Evolutionary conservation across 805 yeast species (phyloP).

Genomic region (Schwanniomyces yamadae): DNA sequence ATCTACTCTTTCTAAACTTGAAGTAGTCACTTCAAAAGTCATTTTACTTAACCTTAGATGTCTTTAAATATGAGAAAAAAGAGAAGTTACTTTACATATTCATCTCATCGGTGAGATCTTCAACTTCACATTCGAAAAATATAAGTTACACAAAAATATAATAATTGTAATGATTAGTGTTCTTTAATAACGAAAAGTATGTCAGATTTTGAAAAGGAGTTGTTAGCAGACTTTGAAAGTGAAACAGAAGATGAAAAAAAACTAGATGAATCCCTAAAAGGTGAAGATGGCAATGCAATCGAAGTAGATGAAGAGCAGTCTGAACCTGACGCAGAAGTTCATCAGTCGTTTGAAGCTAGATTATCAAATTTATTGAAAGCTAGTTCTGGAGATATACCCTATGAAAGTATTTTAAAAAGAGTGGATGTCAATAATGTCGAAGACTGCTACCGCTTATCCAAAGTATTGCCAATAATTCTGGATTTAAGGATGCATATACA

Average conservation of each 20-base stretch:
- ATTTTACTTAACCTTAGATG: constrained; percentile 2
- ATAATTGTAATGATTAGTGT: neutral
- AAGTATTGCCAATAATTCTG: constrained; percentile 23
- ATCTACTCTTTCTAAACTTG: constrained; percentile 60
- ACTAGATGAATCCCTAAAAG: constrained; percentile 8
- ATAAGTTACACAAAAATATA: constrained; percentile 2
- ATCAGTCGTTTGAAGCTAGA: constrained; percentile 12
- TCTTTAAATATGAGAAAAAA: neutral
- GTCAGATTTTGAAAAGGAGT: constrained; percentile 40
- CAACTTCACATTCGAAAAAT: too few relatives aligned
- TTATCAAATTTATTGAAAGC: constrained; percentile 12
- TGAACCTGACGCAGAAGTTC: constrained; percentile 5
- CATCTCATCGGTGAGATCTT: neutral
- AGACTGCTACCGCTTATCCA: constrained; percentile 21
- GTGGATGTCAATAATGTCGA: constrained; percentile 19
- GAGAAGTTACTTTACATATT: too few relatives aligned
- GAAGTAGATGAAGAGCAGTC: neutral
- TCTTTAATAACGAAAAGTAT: too few relatives aligned
- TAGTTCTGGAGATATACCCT: constrained; percentile 6
- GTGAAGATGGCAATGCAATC: constrained; percentile 3
- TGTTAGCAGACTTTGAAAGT: constrained; percentile 42
- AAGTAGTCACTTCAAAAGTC: constrained; percentile 21
- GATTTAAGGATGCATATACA: constrained; percentile 19
- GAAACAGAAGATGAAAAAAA: constrained; percentile 14
- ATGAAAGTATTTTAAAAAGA: constrained; percentile 15